Evolutionary conservation across 2,329 filamentous ascomycete species (phyloP), one percentile per base, ranked within the genome.

Genomic region (Pyrenochaeta sp.): DNA sequence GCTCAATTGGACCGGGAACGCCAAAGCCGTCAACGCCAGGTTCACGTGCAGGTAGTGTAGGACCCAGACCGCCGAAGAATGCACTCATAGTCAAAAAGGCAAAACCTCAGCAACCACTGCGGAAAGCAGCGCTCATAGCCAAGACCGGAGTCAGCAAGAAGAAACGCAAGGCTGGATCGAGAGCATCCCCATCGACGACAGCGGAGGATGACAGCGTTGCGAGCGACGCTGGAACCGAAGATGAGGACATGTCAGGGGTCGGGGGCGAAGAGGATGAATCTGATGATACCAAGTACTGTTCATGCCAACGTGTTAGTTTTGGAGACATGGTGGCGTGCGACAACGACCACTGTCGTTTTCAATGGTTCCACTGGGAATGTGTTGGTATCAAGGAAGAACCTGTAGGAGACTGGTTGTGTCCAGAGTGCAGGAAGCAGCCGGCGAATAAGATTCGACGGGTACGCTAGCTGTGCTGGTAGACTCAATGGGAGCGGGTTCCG

Each of bases 251-350:
- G 84, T 83, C 60, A 67, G 73, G 47, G 48, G 70, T 56, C 73
- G 83, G 60, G 6, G 61, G 55, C 3, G 67, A 70, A 7, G 87
- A 90, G 35, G 87, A 90, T 42, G 87, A 86, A 28, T 86, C 87
- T 51, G 88, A 91, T 71, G 86, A 88, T 65, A 89, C 75, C 44
- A 77, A 90, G 69, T 94, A 94, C 73, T 94, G 89, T 73, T 79
- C 87, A 20, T 94, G 89, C 70, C 87, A 92, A 68, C 88, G 88
- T 60, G 87, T 92, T 55, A 90, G 87, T 70, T 91, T 89, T 64
- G 89, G 89, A 49, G 87, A 93, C 64, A 94, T 94, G 89, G 89
- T 94, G 52, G 89, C 88, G 20, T 94, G 89, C 74, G 89, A 94
- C 75, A 93, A 93, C 69, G 84, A 88, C 44, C 81, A 86, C 55